Evolutionary conservation across 1,284 basidiomycete species (phyloP), one percentile per base, ranked within the genome.

Genomic region (Cryptococcus maquisensis): DNA sequence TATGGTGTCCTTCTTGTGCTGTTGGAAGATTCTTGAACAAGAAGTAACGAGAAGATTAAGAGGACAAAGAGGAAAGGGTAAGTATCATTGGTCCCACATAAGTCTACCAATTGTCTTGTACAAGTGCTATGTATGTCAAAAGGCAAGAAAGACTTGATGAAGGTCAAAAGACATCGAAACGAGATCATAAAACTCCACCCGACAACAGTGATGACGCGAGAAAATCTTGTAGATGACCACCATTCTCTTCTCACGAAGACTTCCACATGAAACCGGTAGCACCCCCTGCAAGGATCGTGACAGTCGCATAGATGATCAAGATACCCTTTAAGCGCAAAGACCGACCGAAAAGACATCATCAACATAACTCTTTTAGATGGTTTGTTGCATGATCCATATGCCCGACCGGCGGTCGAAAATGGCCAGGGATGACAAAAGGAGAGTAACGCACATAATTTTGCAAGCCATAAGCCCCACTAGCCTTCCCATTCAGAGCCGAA

Each of bases 401-500:
- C n/a, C n/a, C n/a, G n/a, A n/a, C n/a, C n/a, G n/a, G n/a, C n/a
- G n/a, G n/a, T n/a, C n/a, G n/a, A n/a, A n/a, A n/a, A n/a, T n/a
- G n/a, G n/a, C n/a, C n/a, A n/a, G n/a, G n/a, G n/a, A n/a, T 28
- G 12, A 3, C 20, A 21, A 12, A 38, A 4, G n/a, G 15, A 23
- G 7, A 6, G 15, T 16, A 20, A 16, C 9, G 40, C 66, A 65
- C 68, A 48, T 71, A 71, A 51, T 69, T 68, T 16, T 64, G 59
- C n/a, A 61, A 45, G 10, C 70, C 72, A 54, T 71, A 74, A 10
- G 69, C 70, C 10, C 72, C 72, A 0, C 59, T 57, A 0, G 60
- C 61, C 10, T 32, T 32, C 8, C 66, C 67, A 9, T 53, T 53
- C 36, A 64, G 28, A 2, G 55, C 49, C n/a, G 55, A 47, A 12